Evolutionary conservation across 108 stramenopile species (phyloP).

Genomic region (Discostella pseudostelligera): DNA sequence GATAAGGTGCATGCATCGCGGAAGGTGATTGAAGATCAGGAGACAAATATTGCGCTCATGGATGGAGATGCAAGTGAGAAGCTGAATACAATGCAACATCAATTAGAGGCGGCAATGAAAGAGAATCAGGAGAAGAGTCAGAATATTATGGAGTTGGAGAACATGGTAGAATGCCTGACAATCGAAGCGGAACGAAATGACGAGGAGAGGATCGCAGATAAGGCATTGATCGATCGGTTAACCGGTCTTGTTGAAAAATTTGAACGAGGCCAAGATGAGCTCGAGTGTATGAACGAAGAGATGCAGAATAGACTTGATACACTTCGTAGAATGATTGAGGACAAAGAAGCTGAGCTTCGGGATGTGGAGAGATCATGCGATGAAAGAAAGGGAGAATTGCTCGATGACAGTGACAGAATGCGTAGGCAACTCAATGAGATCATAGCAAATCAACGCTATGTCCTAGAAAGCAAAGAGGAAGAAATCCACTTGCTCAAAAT

Average conservation of each 20-base stretch:
- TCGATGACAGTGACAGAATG: conserved; percentile 19
- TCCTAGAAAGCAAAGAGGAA: conserved; percentile 20
- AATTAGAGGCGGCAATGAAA: conserved; percentile 3
- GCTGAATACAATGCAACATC: conserved; percentile 4
- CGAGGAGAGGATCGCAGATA: conserved; percentile 17
- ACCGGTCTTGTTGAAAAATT: conserved; percentile 1
- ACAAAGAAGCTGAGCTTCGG: conserved; percentile 29
- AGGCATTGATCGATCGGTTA: conserved; percentile 10
- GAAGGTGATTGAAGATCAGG: conserved; percentile 18
- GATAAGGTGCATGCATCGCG: conserved; percentile 7
- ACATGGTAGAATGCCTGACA: conserved; percentile 9
- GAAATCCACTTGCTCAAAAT: conserved; percentile 14
- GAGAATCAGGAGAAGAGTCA: conserved; percentile 17
- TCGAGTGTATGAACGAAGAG: conserved; percentile 22
- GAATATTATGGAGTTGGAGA: conserved; percentile 10
- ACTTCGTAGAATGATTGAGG: conserved; percentile 10
- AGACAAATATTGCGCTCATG: conserved; percentile 12
- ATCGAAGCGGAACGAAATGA: conserved; percentile 14
- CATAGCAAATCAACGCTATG: conserved; percentile 18
- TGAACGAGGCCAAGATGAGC: background rate
- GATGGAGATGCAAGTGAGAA: conserved; percentile 5
- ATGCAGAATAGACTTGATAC: conserved; percentile 17
- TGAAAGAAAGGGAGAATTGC: conserved; percentile 9
- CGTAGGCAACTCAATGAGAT: conserved; percentile 19
- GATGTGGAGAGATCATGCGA: conserved; percentile 7